phyloP scores from a whole-genome alignment of 345 rosid species.

The Moricandia moricandioides region DNA sequence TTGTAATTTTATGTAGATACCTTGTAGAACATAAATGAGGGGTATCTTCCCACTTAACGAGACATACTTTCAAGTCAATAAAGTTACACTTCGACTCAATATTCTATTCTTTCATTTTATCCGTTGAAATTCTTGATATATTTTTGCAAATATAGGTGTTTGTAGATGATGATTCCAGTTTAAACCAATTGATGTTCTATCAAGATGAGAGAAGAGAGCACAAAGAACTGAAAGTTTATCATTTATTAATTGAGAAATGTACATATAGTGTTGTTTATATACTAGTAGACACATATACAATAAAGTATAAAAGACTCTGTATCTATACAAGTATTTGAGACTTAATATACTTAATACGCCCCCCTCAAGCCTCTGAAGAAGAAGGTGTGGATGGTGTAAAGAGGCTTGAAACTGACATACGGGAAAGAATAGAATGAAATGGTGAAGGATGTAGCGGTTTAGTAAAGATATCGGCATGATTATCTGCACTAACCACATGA shows the following conservation, averaged over 20 bases:
- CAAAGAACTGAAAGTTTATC: too few species aligned
- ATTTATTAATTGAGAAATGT: too few species aligned
- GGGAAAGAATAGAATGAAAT: not conserved
- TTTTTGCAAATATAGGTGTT: constrained; percentile 50
- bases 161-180: constrained; percentile 87
- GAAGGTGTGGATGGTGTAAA: not conserved
- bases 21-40: constrained; percentile 92
- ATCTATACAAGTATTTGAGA: too few species aligned
- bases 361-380: too few species aligned
- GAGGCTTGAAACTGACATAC: not conserved
- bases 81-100: constrained; percentile 43
- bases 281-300: too few species aligned
- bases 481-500: not conserved
- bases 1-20: constrained; percentile 51
- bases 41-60: constrained; percentile 93
- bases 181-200: constrained; percentile 64
- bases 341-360: too few species aligned
- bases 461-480: not conserved
- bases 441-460: not conserved
- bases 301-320: too few species aligned
- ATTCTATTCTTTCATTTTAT: not conserved
- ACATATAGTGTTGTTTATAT: too few species aligned
- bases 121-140: not conserved
- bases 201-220: too few species aligned
- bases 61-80: constrained; percentile 94